Conservation (phyloP, 75 land plant species). For the Picea glauca region DNA sequence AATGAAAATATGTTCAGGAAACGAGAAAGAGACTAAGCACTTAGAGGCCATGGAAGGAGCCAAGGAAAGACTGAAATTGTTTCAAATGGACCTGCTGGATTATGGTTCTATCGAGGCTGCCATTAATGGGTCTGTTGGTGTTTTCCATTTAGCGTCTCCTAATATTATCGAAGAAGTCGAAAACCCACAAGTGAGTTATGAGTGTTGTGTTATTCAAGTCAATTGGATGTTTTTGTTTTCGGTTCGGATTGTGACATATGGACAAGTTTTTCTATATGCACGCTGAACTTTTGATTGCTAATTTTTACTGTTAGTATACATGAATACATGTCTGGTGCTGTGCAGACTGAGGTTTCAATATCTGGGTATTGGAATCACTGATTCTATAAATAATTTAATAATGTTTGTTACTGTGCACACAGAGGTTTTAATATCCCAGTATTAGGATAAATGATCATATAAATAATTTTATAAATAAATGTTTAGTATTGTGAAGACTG, state of each 20-base stretch:
- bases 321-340: too few species aligned
- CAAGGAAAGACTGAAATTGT: slow-evolving; percentile 47
- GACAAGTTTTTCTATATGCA: neutral
- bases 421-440: too few species aligned
- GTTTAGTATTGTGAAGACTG: too few species aligned
- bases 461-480: too few species aligned
- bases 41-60: slow-evolving; percentile 60
- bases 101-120: slow-evolving; percentile 50
- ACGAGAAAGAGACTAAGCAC: slow-evolving; percentile 57
- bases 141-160: slow-evolving; percentile 83
- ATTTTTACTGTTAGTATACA: too few species aligned
- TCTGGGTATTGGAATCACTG: too few species aligned
- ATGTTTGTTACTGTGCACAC: too few species aligned
- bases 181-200: slow-evolving; percentile 44
- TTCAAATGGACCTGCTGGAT: slow-evolving; percentile 69
- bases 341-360: too few species aligned
- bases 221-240: neutral
- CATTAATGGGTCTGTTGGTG: slow-evolving; percentile 42
- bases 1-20: slow-evolving; percentile 18
- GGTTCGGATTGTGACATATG: neutral
- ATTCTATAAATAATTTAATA: too few species aligned
- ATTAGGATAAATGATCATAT: too few species aligned
- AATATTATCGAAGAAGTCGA: slow-evolving; percentile 38
- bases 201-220: neutral
- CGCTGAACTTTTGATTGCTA: too few species aligned